Percentiles rank a stretch among this genome's conserved stretches.
These are phyloP conservation scores for Hyaloscypha finlandica DNA, from an alignment of 495 filamentous ascomycete species.

Conservation along the genomic window DNA sequence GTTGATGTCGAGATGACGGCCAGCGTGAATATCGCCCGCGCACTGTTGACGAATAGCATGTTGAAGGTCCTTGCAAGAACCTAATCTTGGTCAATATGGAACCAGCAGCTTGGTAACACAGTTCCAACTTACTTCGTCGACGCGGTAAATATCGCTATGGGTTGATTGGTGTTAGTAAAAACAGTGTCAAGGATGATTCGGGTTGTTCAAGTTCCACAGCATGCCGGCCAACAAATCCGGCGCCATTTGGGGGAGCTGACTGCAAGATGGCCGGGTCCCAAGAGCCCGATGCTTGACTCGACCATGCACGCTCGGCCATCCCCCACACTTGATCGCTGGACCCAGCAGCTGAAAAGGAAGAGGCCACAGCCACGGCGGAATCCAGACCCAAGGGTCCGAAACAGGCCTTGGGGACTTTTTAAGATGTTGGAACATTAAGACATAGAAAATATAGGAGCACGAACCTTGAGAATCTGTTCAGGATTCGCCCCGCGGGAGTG, in stretches of 20 bases:
- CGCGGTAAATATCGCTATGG: slow-evolving; percentile 84
- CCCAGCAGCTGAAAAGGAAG: neutral
- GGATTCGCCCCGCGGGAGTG: slow-evolving; percentile 93
- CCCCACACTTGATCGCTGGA: slow-evolving; percentile 14
- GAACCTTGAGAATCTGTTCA: slow-evolving; percentile 94
- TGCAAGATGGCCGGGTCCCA: slow-evolving; percentile 3
- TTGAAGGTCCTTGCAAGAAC: slow-evolving; percentile 90
- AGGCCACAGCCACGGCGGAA: neutral
- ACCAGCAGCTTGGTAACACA: slow-evolving; percentile 6
- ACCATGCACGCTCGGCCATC: slow-evolving; percentile 4
- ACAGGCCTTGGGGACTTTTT: neutral
- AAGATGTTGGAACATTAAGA: slow-evolving; percentile 13
- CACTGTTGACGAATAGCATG: slow-evolving; percentile 90
- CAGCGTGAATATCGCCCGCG: slow-evolving; percentile 82
- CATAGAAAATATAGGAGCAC: slow-evolving; percentile 31
- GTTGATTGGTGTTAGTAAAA: slow-evolving; percentile 28
- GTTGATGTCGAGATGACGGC: slow-evolving; percentile 80
- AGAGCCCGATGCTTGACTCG: neutral
- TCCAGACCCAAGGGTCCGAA: neutral
- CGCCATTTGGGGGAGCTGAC: slow-evolving; percentile 2
- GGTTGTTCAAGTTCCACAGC: slow-evolving; percentile 30
- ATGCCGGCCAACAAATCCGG: slow-evolving; percentile 22
- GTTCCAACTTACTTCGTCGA: slow-evolving; percentile 65
- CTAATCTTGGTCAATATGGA: slow-evolving; percentile 25
- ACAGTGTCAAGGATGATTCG: slow-evolving; percentile 13